Percentiles rank a stretch among this genome's conserved stretches.
These are phyloP conservation scores for Paecilomyces dactylethromorphus DNA, from an alignment of 2,329 filamentous ascomycete species.

Conservation along the genomic window DNA sequence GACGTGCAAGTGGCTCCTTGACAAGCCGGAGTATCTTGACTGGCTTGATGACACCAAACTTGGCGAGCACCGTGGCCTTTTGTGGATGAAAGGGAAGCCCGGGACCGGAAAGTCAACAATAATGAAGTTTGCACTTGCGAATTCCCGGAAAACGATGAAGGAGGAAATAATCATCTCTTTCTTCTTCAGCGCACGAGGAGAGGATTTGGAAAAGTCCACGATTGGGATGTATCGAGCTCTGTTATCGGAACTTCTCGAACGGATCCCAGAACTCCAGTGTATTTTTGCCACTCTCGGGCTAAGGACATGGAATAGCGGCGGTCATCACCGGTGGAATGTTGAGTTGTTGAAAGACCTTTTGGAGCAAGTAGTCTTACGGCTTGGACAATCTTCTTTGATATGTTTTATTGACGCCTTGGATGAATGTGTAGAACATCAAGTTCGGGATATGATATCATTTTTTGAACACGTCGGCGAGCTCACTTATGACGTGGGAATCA, in stretches of 20 bases:
- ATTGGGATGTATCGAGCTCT: conserved; percentile 23
- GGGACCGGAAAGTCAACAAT: conserved; percentile 32
- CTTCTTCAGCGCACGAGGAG: conserved; percentile 23
- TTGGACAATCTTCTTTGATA: conserved; percentile 11
- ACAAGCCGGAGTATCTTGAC: conserved; percentile 23
- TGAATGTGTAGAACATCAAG: conserved; percentile 36
- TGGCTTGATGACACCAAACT: conserved; percentile 29
- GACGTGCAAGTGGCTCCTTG: conserved; percentile 40
- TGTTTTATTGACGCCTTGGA: conserved; percentile 43
- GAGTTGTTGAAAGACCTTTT: conserved; percentile 14
- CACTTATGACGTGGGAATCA: conserved; percentile 3
- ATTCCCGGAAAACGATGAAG: conserved; percentile 2
- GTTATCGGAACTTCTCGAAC: conserved; percentile 18
- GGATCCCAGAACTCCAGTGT: conserved; percentile 11
- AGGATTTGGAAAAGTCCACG: conserved; percentile 14
- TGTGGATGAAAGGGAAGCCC: conserved; percentile 36
- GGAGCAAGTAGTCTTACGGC: conserved; percentile 3
- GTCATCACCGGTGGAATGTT: conserved; percentile 5
- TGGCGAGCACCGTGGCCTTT: conserved; percentile 19
- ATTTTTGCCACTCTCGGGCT: conserved; percentile 10
- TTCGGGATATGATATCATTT: conserved; percentile 30
- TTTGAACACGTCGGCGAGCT: conserved; percentile 26
- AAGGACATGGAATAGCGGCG: background rate
- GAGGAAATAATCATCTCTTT: conserved; percentile 12
- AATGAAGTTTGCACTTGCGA: conserved; percentile 20